Conservation (phyloP, 495 filamentous ascomycete species). For the Aspergillus ellipticus region DNA sequence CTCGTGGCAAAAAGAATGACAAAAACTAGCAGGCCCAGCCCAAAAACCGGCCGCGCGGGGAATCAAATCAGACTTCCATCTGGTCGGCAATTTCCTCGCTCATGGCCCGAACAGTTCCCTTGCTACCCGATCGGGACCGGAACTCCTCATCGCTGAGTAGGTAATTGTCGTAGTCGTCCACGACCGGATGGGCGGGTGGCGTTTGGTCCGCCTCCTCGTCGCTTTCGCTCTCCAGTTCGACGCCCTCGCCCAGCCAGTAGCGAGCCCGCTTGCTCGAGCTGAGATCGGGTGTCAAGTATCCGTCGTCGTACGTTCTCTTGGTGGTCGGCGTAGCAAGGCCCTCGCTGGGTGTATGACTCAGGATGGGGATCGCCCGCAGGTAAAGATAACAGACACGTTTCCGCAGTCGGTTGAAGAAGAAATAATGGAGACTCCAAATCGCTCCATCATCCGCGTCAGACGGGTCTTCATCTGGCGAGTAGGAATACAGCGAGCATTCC, state of each 20-base stretch:
- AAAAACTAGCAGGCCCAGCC: neutral
- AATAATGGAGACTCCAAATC: constrained; percentile 93
- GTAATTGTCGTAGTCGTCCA: constrained; percentile 42
- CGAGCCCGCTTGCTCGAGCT: constrained; percentile 71
- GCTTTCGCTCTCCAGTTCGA: constrained; percentile 41
- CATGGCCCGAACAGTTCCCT: constrained; percentile 58
- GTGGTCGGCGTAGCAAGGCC: constrained; percentile 40
- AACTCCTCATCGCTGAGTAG: constrained; percentile 45
- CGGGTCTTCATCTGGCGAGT: constrained; percentile 77
- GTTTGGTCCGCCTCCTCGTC: constrained; percentile 43
- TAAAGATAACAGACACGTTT: constrained; percentile 97
- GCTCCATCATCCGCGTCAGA: constrained; percentile 87
- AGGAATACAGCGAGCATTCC: constrained; percentile 81
- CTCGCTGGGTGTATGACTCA: constrained; percentile 61
- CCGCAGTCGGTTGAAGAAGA: constrained; percentile 90
- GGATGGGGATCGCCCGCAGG: constrained; percentile 76
- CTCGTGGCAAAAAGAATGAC: neutral
- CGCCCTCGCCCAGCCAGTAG: constrained; percentile 76
- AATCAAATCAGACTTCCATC: constrained; percentile 57
- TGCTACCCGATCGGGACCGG: constrained; percentile 32
- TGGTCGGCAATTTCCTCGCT: constrained; percentile 70
- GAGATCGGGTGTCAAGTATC: constrained; percentile 43
- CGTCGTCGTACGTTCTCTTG: constrained; percentile 48
- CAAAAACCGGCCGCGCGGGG: neutral
- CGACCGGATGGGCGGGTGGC: constrained; percentile 10